These are phyloP conservation scores for Passiflora organensis DNA, from an alignment of 345 rosid species.

Conservation along the genomic window DNA sequence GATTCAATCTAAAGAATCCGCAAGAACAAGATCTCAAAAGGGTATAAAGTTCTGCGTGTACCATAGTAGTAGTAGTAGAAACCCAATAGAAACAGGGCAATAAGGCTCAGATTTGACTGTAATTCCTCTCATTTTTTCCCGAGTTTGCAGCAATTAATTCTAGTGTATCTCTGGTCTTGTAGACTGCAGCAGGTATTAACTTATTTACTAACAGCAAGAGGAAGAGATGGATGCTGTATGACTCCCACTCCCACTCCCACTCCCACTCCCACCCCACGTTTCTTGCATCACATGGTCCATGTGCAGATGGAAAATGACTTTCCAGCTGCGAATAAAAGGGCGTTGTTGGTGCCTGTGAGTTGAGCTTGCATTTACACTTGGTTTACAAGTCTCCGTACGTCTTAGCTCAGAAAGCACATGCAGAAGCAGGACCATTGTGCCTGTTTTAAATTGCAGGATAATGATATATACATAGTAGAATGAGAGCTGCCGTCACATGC, in stretches of 20 bases:
- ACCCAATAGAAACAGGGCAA: neutral
- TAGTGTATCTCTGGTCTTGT: constrained; percentile 8
- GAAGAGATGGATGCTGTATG: constrained; percentile 28
- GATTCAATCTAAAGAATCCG: constrained; percentile 39
- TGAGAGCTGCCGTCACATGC: constrained; percentile 11
- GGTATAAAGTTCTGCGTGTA: too few relatives aligned
- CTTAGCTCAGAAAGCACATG: constrained; percentile 32
- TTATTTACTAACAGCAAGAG: neutral
- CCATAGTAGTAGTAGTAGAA: too few relatives aligned
- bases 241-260: neutral
- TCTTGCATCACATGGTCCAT: constrained; percentile 49
- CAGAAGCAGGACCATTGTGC: constrained; percentile 14
- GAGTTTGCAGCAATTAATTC: constrained; percentile 4
- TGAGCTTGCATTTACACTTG: constrained; percentile 18
- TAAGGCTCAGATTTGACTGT: too few relatives aligned
- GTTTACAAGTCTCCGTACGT: constrained; percentile 21
- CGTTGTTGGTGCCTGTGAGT: neutral
- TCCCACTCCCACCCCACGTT: constrained; percentile 37
- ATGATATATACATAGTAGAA: neutral
- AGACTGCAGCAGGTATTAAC: constrained; percentile 26
- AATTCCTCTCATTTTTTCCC: too few relatives aligned
- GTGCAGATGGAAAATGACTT: constrained; percentile 64
- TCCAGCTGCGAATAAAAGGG: constrained; percentile 26
- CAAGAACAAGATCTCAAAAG: too few relatives aligned
- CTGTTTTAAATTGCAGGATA: constrained; percentile 4